Evolutionary conservation across 176 grass and related monocot species (phyloP).

Genomic region (Lolium multiflorum): DNA sequence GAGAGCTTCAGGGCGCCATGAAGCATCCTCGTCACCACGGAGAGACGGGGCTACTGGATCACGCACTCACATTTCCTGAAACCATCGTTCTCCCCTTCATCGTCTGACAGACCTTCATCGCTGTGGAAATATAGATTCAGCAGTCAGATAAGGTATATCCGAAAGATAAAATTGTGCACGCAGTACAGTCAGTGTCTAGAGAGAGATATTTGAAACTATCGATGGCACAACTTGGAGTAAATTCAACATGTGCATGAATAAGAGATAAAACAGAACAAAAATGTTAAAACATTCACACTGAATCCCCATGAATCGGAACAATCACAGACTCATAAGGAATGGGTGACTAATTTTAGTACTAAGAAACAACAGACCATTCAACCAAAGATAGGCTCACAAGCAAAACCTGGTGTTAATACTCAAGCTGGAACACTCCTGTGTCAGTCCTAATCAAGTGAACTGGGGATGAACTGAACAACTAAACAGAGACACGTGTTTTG

Average conservation of each 20-base stretch:
- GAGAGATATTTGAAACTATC: not conserved
- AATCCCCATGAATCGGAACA: not conserved
- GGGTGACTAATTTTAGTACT: not conserved
- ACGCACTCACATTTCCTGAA: constrained; percentile 87
- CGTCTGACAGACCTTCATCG: constrained; percentile 72
- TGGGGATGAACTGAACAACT: too few relatives aligned
- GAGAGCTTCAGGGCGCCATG: not conserved
- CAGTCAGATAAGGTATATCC: not conserved
- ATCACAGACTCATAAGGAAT: not conserved
- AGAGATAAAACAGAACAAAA: not conserved
- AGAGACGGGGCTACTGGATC: constrained; percentile 20
- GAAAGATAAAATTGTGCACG: not conserved
- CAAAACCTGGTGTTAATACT: not conserved
- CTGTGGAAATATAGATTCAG: constrained; percentile 48
- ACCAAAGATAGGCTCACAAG: not conserved
- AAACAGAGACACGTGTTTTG: too few relatives aligned
- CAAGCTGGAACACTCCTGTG: not conserved
- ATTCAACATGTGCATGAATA: not conserved
- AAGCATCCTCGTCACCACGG: not conserved
- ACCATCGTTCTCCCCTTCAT: constrained; percentile 56
- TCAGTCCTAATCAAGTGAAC: too few relatives aligned
- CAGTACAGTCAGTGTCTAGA: not conserved
- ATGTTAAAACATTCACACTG: not conserved
- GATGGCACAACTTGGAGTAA: not conserved
- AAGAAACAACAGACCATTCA: constrained; percentile 6